Evolutionary conservation across 495 filamentous ascomycete genomes (phyloP), one percentile per base, ranked within the genome.

Genomic region (Xylaria flabelliformis): DNA sequence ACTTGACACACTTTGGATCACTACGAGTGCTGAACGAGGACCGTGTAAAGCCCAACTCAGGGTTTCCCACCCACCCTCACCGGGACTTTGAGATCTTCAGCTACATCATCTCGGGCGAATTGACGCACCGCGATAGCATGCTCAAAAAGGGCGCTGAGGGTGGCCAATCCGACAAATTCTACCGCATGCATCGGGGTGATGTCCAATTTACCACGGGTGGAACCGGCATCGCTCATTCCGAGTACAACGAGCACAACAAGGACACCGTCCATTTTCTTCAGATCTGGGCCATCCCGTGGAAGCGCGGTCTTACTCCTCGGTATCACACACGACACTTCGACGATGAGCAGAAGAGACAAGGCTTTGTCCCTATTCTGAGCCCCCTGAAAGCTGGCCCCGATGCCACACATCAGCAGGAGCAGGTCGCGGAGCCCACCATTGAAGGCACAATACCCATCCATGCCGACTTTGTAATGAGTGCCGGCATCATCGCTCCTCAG

Each of bases 1-100:
- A 76, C 1, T 91, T 88, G 81, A 80, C 84, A 50, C 83, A 85
- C 69, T 95, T 91, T 76, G 93, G 93, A 19, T 84, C 87, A 34
- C 82, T 95, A 51, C 90, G 93, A 66, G 92, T 94, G 17, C 87
- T 95, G 71, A 95, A 95, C 80, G 93, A 97, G 80, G 93, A 95
- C 80, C 90, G 91, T 29, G 92, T 95, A 39, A 84, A 88, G 50
- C 79, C 88, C 24, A 82, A 85, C 61, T 88, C 85, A 29, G 93
- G 92, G 32, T 94, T 95, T 82, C 91, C 91, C 15, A 93, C 92
- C 1, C 93, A 97, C 78, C 89, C 89, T 32, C 93, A 97, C 83
- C 87, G 88, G 74, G 90, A 95, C 77, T 92, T 91, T 74, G 91
- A 95, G 80, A 95, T 95, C 83, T 95, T 93, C 85, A 89, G 86